phyloP scores from a whole-genome alignment of 345 rosid species.

The Citrus trifoliata region DNA sequence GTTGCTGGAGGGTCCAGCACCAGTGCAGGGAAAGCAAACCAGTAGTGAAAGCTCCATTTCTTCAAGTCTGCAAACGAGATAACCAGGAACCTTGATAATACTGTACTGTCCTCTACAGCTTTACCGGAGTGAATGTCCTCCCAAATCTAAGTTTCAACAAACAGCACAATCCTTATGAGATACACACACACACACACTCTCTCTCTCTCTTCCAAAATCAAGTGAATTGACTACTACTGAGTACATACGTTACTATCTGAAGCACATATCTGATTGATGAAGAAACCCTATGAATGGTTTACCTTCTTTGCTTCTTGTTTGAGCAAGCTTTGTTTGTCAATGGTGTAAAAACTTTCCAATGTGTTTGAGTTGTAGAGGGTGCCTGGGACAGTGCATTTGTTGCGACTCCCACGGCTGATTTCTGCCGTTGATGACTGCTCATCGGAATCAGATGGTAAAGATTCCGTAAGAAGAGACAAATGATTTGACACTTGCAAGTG shows the following conservation, averaged over 20 bases:
- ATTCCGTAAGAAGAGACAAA: slow-evolving; percentile 68
- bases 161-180: not conserved
- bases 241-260: not conserved
- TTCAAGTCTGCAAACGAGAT: slow-evolving; percentile 88
- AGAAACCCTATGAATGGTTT: slow-evolving; percentile 4
- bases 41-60: slow-evolving; percentile 83
- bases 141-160: slow-evolving; percentile 64
- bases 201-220: not conserved
- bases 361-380: slow-evolving; percentile 79
- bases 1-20: slow-evolving; percentile 83
- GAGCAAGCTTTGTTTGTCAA: slow-evolving; percentile 62
- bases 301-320: slow-evolving; percentile 78
- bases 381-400: slow-evolving; percentile 79
- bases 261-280: not conserved
- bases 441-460: slow-evolving; percentile 47
- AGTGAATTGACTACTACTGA: not conserved
- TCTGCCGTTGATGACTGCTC: slow-evolving; percentile 26
- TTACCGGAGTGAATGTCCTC: slow-evolving; percentile 77
- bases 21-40: slow-evolving; percentile 91
- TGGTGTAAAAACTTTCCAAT: slow-evolving; percentile 56
- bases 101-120: slow-evolving; percentile 65
- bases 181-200: no score
- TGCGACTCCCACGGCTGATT: slow-evolving; percentile 54
- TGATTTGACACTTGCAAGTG: slow-evolving; percentile 72
- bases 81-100: slow-evolving; percentile 71